These are phyloP conservation scores for Entamoeba dispar DNA, from an alignment of 208 protist genomes.

Conservation along the genomic window DNA sequence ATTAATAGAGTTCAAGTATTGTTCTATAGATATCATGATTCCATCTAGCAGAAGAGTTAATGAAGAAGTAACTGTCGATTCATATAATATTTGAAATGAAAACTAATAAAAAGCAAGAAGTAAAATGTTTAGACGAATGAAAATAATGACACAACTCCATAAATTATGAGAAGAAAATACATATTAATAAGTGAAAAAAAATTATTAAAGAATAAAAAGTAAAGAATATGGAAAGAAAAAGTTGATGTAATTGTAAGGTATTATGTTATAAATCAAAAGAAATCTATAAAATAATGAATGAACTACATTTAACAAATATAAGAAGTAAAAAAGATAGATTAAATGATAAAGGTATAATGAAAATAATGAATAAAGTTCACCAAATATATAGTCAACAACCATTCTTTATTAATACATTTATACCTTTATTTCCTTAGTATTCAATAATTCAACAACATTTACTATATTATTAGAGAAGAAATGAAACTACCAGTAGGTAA, in stretches of 20 bases:
- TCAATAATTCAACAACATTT: background rate
- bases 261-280: too few relatives aligned
- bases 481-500: background rate
- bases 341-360: background rate
- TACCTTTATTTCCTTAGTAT: background rate
- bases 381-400: background rate
- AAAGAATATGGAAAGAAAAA: too few relatives aligned
- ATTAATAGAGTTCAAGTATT: too few relatives aligned
- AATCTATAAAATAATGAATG: background rate
- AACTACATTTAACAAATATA: background rate
- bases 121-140: background rate
- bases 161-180: background rate
- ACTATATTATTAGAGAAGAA: background rate
- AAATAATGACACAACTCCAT: background rate
- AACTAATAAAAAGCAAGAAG: too few relatives aligned
- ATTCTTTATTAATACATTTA: background rate
- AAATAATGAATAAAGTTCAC: background rate
- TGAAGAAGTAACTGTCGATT: background rate
- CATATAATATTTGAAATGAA: background rate
- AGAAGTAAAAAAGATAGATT: background rate
- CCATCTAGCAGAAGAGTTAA: too few relatives aligned
- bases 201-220: too few relatives aligned
- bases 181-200: background rate
- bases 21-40: too few relatives aligned
- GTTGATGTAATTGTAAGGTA: too few relatives aligned